Conservation (phyloP, 441 rosid species). For the Cnidoscolus chayamansa region DNA sequence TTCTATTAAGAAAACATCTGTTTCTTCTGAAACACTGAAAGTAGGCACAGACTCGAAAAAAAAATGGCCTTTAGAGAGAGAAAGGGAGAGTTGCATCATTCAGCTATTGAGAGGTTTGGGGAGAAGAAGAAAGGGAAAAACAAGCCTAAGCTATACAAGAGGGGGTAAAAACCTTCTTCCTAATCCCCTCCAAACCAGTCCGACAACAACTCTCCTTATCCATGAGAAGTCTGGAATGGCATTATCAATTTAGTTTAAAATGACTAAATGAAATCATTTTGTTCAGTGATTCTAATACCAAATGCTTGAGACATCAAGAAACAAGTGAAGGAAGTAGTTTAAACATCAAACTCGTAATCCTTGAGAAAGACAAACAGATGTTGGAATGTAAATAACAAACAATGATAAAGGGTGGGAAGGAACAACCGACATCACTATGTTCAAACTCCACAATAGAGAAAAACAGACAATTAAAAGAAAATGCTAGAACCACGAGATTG, state of each 20-base stretch:
- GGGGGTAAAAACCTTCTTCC: background rate
- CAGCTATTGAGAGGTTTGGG: no score
- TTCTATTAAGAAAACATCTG: background rate
- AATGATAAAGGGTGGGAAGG: background rate
- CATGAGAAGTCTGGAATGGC: background rate
- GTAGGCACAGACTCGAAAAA: background rate
- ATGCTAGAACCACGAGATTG: background rate
- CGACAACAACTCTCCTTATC: background rate
- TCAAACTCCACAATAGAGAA: background rate
- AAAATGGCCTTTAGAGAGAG: background rate
- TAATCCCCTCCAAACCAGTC: background rate
- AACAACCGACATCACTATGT: background rate
- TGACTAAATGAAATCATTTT: background rate
- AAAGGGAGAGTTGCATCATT: background rate
- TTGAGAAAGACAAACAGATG: background rate
- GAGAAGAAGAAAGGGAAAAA: background rate
- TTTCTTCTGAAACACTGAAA: constrained; percentile 1
- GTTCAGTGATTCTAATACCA: background rate
- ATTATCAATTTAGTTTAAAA: constrained; percentile 1
- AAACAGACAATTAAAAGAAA: background rate
- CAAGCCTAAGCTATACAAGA: background rate
- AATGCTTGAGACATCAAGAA: background rate
- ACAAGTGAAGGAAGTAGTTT: background rate
- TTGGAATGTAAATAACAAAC: background rate
- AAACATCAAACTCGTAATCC: background rate